Conservation (phyloP, 805 yeast species). For the Cyberlindnera sargentensis region DNA sequence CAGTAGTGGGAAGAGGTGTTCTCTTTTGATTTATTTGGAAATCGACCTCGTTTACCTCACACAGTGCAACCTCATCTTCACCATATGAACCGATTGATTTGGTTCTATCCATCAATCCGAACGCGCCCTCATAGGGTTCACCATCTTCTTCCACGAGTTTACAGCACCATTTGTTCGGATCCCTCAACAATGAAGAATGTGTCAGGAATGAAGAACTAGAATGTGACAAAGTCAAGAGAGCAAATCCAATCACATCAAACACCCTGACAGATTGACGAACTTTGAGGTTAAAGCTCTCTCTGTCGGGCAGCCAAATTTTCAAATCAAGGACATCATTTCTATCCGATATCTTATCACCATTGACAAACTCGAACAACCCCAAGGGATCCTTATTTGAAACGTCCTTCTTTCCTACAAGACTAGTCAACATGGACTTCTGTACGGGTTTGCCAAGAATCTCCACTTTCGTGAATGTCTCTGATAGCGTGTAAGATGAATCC, state of each 20-base stretch:
- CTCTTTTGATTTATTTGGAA: constrained; percentile 29
- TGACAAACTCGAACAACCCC: constrained; percentile 34
- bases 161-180: constrained; percentile 69
- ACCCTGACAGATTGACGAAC: constrained; percentile 35
- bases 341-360: constrained; percentile 22
- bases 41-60: constrained; percentile 45
- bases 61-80: constrained; percentile 75
- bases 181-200: constrained; percentile 12
- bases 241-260: constrained; percentile 49
- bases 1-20: neutral
- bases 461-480: constrained; percentile 2
- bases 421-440: constrained; percentile 32
- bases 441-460: neutral
- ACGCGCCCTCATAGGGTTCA: constrained; percentile 82
- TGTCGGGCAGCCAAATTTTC: constrained; percentile 23
- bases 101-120: constrained; percentile 77
- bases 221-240: constrained; percentile 26
- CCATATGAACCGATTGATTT: constrained; percentile 64
- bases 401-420: constrained; percentile 34
- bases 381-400: constrained; percentile 31
- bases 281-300: constrained; percentile 18
- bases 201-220: constrained; percentile 4
- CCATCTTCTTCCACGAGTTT: constrained; percentile 90
- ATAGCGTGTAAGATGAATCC: neutral
- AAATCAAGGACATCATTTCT: constrained; percentile 16